Evolutionary conservation across 225 moss, liverwort and hornwort species (phyloP), one percentile per base, ranked within the genome.

Genomic region (Polytrichum formosum): DNA sequence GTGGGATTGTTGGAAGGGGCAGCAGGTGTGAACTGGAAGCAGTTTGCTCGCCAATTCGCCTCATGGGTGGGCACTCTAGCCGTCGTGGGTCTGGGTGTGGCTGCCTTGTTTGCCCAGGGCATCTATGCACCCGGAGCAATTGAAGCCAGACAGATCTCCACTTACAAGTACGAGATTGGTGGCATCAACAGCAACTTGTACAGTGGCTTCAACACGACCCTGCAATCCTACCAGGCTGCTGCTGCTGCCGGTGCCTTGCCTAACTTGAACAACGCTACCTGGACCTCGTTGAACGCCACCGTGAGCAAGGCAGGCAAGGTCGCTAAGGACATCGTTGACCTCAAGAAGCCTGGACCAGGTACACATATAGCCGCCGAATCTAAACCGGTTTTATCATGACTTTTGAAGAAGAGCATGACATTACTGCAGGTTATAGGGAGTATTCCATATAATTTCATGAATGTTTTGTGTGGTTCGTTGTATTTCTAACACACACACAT

Each of bases 1-100:
- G 89, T 89, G 19, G 90, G 90, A 2, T 46, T 90, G 64, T 19
- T 90, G 70, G 90, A 90, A 56, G 90, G 90, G 1, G 53, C 80
- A 6, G 63, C 46, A 37, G 90, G 90, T 0, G 84, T 87, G 1
- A 90, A 90, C 67, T 90, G 90, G 90, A 76, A 37, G 31, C 82
- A 77, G 22, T 90, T 90, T 21, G 72, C 8, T 13, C 62, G 22
- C 8, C 90, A 87, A 70, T 87, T 90, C 53, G 26, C 37, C 5
- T 30, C 87, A 7, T 87, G 84, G 84, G 86, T 89, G 18, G 21
- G 66, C 5, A 89, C 89, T 19, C 55, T 89, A 13, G 23, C 18
- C 1, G 54, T 89, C 3, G 85, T 86, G 1, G 89, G 89, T 3
- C n/a, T 79, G 6, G 73, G 64, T 4, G 81, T 81, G 8, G 83